Percentiles rank a stretch among this genome's conserved stretches.
Conservation (phyloP, 2,329 filamentous ascomycete species). For the Ophiostoma himal-ulmi region DNA sequence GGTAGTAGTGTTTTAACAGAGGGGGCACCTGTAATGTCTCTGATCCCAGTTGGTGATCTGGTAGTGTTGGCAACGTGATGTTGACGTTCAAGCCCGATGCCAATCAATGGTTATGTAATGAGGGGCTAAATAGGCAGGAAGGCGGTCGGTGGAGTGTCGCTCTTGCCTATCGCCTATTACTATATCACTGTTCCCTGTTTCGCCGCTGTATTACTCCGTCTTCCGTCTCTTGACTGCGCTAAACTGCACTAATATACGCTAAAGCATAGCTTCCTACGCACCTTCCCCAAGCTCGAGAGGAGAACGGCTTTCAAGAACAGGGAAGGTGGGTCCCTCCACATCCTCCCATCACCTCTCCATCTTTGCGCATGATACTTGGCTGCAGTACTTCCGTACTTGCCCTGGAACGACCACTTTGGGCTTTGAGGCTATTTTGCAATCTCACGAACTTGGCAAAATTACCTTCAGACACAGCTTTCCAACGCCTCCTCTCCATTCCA, state of each 20-base stretch:
- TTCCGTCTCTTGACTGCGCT: background rate
- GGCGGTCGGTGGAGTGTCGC: background rate
- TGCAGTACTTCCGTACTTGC: constrained; percentile 5
- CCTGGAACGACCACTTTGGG: background rate
- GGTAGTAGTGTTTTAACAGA: background rate
- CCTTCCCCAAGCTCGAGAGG: constrained; percentile 10
- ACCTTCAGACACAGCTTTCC: background rate
- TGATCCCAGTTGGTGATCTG: background rate
- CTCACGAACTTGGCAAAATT: background rate
- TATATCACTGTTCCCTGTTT: background rate
- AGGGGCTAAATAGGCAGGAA: background rate
- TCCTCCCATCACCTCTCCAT: constrained; percentile 1
- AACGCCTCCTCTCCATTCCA: background rate
- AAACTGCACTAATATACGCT: background rate
- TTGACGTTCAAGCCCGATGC: background rate
- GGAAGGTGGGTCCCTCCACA: constrained; percentile 9
- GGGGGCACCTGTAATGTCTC: background rate
- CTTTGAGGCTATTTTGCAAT: constrained; percentile 4
- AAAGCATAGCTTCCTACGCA: background rate
- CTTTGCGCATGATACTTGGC: background rate
- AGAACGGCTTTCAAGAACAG: background rate
- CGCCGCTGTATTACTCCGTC: background rate
- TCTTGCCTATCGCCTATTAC: background rate
- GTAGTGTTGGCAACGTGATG: background rate
- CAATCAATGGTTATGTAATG: background rate